Evolutionary conservation across 768 basidiomycete genomes (phyloP).

Genomic region (Russula compacta): DNA sequence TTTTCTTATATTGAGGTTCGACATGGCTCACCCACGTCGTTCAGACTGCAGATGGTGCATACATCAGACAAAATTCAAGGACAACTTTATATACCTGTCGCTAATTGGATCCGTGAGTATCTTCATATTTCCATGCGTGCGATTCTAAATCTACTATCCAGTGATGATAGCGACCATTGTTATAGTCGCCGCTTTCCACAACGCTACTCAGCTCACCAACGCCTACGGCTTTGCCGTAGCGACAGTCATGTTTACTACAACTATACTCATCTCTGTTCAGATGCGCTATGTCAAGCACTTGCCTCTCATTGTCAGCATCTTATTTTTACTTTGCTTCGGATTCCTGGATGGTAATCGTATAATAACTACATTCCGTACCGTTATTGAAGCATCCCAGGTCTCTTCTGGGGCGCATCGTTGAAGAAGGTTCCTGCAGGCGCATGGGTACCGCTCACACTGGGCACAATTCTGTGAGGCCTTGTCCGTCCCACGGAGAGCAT

Average conservation of each 20-base stretch:
- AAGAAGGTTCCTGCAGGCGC: conserved; percentile 57
- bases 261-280: conserved; percentile 45
- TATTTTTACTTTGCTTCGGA: conserved; percentile 46
- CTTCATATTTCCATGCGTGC: neutral
- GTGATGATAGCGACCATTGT: conserved; percentile 46
- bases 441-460: conserved; percentile 58
- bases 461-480: conserved; percentile 36
- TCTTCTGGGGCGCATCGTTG: conserved; percentile 58
- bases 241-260: conserved; percentile 57
- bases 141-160: neutral
- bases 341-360: conserved; percentile 46
- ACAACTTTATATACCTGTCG: conserved; percentile 56
- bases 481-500: neutral
- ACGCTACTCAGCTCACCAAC: conserved; percentile 45
- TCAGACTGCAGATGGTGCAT: conserved; percentile 42
- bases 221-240: conserved; percentile 57
- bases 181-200: conserved; percentile 49
- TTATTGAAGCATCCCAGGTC: conserved; percentile 20
- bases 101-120: conserved; percentile 43
- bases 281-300: conserved; percentile 47
- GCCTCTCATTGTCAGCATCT: conserved; percentile 34
- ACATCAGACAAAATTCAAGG: conserved; percentile 55
- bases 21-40: neutral
- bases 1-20: neutral
- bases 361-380: neutral